These are phyloP conservation scores for Liriodendron chinense DNA, from an alignment of 164 flowering plant genomes.

Conservation along the genomic window DNA sequence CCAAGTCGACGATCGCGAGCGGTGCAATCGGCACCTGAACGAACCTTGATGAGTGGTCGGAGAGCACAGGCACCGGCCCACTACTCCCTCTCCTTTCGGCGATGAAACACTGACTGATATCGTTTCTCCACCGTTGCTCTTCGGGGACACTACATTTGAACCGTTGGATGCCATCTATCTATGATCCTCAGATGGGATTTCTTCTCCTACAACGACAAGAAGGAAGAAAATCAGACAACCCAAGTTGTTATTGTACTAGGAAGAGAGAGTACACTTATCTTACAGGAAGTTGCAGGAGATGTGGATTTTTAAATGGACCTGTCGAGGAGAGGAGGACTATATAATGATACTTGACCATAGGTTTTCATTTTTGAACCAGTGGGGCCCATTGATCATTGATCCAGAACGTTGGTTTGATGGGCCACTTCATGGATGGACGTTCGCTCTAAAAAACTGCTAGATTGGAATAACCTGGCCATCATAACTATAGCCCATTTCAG, in stretches of 20 bases:
- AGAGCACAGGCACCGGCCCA: conserved; percentile 48
- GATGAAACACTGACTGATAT: neutral
- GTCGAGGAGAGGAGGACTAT: neutral
- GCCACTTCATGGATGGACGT: too few species aligned
- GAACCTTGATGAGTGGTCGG: conserved; percentile 66
- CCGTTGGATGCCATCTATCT: neutral
- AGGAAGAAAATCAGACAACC: neutral
- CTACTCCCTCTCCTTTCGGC: neutral
- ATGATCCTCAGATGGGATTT: neutral
- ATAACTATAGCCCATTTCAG: too few species aligned
- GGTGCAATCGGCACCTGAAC: conserved; percentile 55
- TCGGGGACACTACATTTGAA: neutral
- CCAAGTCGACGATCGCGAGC: conserved; percentile 34
- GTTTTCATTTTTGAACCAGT: neutral
- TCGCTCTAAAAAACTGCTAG: too few species aligned
- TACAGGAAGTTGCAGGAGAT: neutral
- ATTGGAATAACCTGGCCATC: too few species aligned
- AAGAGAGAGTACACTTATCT: neutral
- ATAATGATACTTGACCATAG: neutral
- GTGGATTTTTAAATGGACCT: neutral
- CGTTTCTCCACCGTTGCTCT: neutral
- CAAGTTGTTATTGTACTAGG: neutral
- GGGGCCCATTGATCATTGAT: too few species aligned
- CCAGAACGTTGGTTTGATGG: too few species aligned
- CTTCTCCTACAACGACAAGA: neutral